Evolutionary conservation across 2,329 filamentous ascomycete genomes (phyloP), one percentile per base, ranked within the genome.

Genomic region (Claviceps citrina): DNA sequence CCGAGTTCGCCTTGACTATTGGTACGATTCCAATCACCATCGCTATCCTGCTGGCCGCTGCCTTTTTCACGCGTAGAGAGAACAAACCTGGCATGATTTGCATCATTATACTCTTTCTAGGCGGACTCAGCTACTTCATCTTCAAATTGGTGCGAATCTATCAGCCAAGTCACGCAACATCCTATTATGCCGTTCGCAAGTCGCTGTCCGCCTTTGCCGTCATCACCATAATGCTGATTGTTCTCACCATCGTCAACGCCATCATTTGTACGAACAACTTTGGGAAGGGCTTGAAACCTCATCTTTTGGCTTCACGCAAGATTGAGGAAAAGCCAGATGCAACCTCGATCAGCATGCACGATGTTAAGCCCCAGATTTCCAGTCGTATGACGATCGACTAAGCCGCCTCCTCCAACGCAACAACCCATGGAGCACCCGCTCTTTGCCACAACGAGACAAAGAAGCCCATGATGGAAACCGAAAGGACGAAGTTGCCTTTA

Each of bases 131-230:
- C 42, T 98, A 96, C 66, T 98, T 98, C 68, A 73, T 94, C 56
- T 98, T 95, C 75, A 98, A 98, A 70, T 76, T 98, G 40, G 81
- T 91, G 44, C 84, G 91, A 57, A 98, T 98, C 76, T 98, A 93
- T 62, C 76, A 81, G 50, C 65, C 73, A 9, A 58, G 58, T 32
- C 73, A 76, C 49, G 58, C 56, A 38, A 40, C 57, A 1, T 68
- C 76, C 47, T 98, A 96, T 64, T 57, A 69, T 38, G 80, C 89
- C 4, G 89, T 91, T 28, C 76, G 81, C 45, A 82, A 81, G 54
- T 89, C 83, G 13, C 69, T 98, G 54, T 95, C 89, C 5, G 84
- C 86, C 44, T 98, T 98, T 54, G 89, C 91, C 38, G 78, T 94
- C 46, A 80, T 98, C 52, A 95, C 91, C 31, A 84, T 98, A 43